Base-by-base conservation (phyloP, 192 early-diverging fungal species). In the Lunasporangiospora selenospora region DNA sequence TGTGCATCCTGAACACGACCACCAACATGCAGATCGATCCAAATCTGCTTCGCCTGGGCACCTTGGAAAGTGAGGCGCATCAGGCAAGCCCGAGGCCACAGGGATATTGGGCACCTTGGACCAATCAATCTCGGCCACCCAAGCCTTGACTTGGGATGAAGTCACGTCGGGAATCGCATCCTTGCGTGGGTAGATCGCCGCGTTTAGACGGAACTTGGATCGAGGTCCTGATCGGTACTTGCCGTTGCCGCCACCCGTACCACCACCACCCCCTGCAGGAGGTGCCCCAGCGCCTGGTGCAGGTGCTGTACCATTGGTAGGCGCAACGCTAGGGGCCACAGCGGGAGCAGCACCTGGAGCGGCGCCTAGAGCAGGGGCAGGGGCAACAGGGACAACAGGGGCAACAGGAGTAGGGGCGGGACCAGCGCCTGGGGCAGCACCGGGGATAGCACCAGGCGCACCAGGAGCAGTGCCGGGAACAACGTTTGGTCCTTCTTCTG, bases 111-210 rank as follows among this genome's bases (percentile, higher is more conserved):
- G 53, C 21, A 83, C 76, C 10, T 50, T 77, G 31, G 63, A 50
- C 43, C 39, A 62, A 10, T 79, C 71, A n/a, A 83, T 65, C n/a
- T 75, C 27, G 8, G 57, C 58, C 15, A 83, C 24, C 81, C 81
- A 83, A 33, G 80, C 79, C 16, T 48, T 41, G 24, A 76, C 73
- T 55, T 65, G 75, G 1, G 64, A 54, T 0, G 58, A 56, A 21
- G 49, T 55, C 16, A 58, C 60, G n/a, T 57, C 61, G 9, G 81
- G 81, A 30, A 55, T 67, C 12, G 24, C 30, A 31, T 80, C 67
- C 19, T 65, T 80, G 21, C 64, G 53, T 13, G 80, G 53, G 27
- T 76, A 77, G 9, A 58, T 46, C 18, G 54, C 49, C 5, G 56
- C 32, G 19, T 53, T 60, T 39, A 67, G 53, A 10, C 60, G 24